Base-by-base conservation (phyloP, 768 basidiomycete genomes). In the Tylopilus balloui region DNA sequence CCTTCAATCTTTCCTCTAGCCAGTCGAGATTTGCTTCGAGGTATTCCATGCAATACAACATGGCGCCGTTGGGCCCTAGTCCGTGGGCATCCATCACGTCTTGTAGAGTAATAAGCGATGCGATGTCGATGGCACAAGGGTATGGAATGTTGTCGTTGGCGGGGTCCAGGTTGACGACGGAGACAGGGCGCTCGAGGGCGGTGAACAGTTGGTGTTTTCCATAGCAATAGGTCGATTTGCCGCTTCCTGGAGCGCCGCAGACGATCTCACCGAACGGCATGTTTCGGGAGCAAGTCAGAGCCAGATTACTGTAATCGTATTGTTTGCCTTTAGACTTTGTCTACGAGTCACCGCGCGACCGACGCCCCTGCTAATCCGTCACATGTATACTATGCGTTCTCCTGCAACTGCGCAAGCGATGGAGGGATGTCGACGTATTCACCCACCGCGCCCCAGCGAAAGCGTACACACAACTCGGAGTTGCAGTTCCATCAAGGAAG, bases 1-100 rank as follows among this genome's bases (percentile, higher is more conserved):
- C 82, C 45, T 71, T 73, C 58, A 93, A 65, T 31, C 78, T 72
- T 46, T 77, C 79, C 67, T 89, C 81, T 10, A 95, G 75, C 84
- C 88, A 88, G 66, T 98, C 96, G 54, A 84, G 82, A 67, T 98
- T 98, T n/a, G 76, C 82, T 59, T 98, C 94, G 10, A 99, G 78
- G 61, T 97, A 96, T 63, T 97, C 94, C 79, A 96, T 88, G 63
- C 92, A 95, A 61, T 92, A 98, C 23, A 98, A 69, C 85, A 97
- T 90, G 6, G 81, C 95, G 13, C 96, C 96, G 57, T 99, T 99
- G 0, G 96, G 96, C 0, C 96, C 96, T 1, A 99, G 76, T 0
- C 81, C 80, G 57, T 86, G 80, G 45, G 83, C 80, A 12, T 81
- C 69, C 94, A 97, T 96, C 15, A 81, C 92, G 58, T 92, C 87